Conservation (phyloP, 306 rosid species). For the Acacia confusa region DNA sequence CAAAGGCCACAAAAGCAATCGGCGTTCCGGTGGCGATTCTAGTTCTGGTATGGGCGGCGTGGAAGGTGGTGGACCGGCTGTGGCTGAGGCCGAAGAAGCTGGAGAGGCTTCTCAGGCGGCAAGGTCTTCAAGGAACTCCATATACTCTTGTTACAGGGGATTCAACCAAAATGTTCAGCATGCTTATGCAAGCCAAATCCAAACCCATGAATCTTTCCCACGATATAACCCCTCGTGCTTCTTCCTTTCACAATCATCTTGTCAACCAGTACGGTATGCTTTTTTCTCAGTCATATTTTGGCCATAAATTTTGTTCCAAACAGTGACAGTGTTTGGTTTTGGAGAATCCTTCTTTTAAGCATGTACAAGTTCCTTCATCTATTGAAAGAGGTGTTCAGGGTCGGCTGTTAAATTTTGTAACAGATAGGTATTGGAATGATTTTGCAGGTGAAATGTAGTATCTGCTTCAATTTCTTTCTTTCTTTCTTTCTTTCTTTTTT, state of each 20-base stretch:
- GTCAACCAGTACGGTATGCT: slow-evolving; percentile 13
- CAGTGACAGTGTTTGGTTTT: not conserved
- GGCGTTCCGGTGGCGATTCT: not conserved
- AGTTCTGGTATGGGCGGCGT: slow-evolving; percentile 19
- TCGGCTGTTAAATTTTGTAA: too few species aligned
- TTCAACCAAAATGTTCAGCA: slow-evolving; percentile 3
- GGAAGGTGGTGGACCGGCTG: slow-evolving; percentile 38
- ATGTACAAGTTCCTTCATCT: too few species aligned
- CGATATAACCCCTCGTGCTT: slow-evolving; percentile 29
- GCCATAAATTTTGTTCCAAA: too few species aligned
- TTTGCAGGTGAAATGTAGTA: not conserved
- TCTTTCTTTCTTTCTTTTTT: too few species aligned
- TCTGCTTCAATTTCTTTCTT: not conserved
- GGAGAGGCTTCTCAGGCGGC: slow-evolving; percentile 36
- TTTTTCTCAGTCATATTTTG: too few species aligned
- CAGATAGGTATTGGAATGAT: too few species aligned
- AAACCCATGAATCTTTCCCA: slow-evolving; percentile 43
- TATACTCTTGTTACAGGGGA: slow-evolving; percentile 38
- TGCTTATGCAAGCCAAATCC: slow-evolving; percentile 35
- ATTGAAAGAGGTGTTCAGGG: too few species aligned
- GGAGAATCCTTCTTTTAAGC: too few species aligned
- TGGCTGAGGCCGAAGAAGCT: slow-evolving; percentile 48
- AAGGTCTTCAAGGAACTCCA: slow-evolving; percentile 38
- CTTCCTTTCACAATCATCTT: slow-evolving; percentile 20
- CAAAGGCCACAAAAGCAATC: not conserved